Base-by-base conservation (phyloP, 345 rosid species). In the Melaleuca quinquenervia region DNA sequence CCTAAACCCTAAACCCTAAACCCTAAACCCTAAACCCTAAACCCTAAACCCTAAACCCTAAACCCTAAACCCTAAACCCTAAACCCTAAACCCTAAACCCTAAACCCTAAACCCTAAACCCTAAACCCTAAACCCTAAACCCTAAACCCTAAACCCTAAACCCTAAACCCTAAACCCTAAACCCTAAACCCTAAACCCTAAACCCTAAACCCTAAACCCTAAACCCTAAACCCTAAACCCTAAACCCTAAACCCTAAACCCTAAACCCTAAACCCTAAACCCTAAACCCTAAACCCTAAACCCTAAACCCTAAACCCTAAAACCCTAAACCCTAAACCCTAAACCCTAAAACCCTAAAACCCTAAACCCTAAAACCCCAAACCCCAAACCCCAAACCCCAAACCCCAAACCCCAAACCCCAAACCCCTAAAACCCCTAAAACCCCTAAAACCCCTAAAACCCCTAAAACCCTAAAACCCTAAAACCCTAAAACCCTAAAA, bases 51-150 rank as follows among this genome's bases (percentile, higher is more conserved):
- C 85, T 56, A 54, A 84, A 84, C 74, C 85, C 85, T 56, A 54
- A 84, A 84, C 74, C 85, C 85, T 56, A 54, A 84, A 84, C 74
- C 85, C 85, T 84, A 84, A 84, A 84, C 85, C 85, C 85, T 84
- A 84, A 84, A 84, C 85, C 85, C 85, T 84, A 84, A 84, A 84
- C 74, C 85, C 85, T 44, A 54, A 84, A 84, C 85, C 85, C 85
- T 55, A 53, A 84, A 84, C 62, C 85, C 85, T 55, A n/a, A 84
- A 84, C 62, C 85, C 85, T 55, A n/a, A 84, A 84, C 62, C 85
- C 75, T 32, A 53, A 84, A 54, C 62, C 85, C 75, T 32, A n/a
- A 84, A 54, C 62, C 85, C 75, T 32, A 53, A 84, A 54, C 62
- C 85, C 75, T 49, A 84, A 54, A 54, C 85, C 52, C 14, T 49